phyloP scores from a whole-genome alignment of 768 basidiomycete species.

The Naganishia onofrii region DNA sequence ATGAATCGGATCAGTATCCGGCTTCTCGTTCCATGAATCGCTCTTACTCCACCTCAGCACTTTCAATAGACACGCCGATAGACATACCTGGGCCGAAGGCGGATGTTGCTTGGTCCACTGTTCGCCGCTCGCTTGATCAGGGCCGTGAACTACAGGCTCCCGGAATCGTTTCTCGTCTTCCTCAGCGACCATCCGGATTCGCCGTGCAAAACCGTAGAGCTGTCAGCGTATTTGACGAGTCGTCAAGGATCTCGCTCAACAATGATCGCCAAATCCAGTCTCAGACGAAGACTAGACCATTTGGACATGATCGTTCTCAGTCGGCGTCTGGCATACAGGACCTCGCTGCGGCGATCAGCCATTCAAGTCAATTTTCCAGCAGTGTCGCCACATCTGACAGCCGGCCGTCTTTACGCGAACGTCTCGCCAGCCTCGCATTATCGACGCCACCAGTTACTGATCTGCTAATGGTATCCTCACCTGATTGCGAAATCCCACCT shows the following conservation, averaged over 20 bases:
- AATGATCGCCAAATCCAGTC: not conserved
- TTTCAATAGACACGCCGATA: not conserved
- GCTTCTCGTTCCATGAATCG: slow-evolving; percentile 5
- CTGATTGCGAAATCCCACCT: slow-evolving; percentile 29
- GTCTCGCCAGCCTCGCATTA: slow-evolving; percentile 15
- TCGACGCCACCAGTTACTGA: slow-evolving; percentile 11
- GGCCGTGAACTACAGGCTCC: not conserved
- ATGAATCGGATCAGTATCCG: not conserved
- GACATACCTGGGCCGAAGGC: too few relatives aligned
- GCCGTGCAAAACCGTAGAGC: not conserved
- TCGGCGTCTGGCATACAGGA: slow-evolving; percentile 21
- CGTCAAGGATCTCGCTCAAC: not conserved
- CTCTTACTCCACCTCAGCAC: slow-evolving; percentile 15
- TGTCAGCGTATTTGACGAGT: slow-evolving; percentile 17
- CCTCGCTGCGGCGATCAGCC: slow-evolving; percentile 14
- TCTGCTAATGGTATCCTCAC: slow-evolving; percentile 7
- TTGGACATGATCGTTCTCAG: slow-evolving; percentile 25
- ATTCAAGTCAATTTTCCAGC: not conserved
- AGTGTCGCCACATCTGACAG: not conserved
- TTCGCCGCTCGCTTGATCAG: slow-evolving; percentile 12
- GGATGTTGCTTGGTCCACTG: not conserved
- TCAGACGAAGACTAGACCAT: slow-evolving; percentile 4
- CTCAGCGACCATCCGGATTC: slow-evolving; percentile 2
- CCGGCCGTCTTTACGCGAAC: slow-evolving; percentile 3
- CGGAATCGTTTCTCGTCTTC: not conserved